These are phyloP conservation scores for Massarina eburnea DNA, from an alignment of 2,329 filamentous ascomycete species.

Conservation along the genomic window DNA sequence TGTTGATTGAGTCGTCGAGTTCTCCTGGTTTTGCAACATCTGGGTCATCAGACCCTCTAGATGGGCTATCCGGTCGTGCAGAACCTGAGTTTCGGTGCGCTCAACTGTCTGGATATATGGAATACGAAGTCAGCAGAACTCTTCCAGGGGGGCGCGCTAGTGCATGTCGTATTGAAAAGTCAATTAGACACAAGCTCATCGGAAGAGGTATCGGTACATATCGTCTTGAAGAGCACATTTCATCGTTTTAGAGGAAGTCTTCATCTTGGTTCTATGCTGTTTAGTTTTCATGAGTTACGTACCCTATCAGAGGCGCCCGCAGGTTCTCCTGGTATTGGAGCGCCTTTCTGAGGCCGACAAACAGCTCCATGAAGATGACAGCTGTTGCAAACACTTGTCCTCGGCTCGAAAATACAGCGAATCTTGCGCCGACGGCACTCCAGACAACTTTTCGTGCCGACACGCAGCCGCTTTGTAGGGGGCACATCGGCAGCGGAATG, in stretches of 20 bases:
- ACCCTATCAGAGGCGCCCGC: too few relatives aligned
- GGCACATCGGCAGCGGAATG: neutral
- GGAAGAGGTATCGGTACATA: neutral
- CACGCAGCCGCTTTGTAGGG: neutral
- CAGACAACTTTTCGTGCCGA: neutral
- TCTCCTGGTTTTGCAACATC: neutral
- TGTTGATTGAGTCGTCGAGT: neutral
- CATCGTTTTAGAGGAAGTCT: too few relatives aligned
- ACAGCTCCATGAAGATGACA: neutral
- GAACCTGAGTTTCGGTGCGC: neutral
- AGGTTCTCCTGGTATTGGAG: neutral
- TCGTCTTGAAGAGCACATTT: too few relatives aligned
- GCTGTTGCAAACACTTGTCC: neutral
- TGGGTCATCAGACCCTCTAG: slow-evolving; percentile 1
- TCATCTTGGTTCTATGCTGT: too few relatives aligned
- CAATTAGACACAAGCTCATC: neutral
- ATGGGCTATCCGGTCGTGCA: neutral
- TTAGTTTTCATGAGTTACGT: too few relatives aligned
- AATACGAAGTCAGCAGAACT: too few relatives aligned
- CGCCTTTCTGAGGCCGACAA: neutral
- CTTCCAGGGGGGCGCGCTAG: too few relatives aligned
- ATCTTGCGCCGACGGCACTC: slow-evolving; percentile 1
- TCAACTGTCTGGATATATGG: neutral
- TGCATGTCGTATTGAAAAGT: too few relatives aligned
- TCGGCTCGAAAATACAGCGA: neutral